Evolutionary conservation across 2,329 filamentous ascomycete species (phyloP).

Genomic region (Diaporthe aspalathi): DNA sequence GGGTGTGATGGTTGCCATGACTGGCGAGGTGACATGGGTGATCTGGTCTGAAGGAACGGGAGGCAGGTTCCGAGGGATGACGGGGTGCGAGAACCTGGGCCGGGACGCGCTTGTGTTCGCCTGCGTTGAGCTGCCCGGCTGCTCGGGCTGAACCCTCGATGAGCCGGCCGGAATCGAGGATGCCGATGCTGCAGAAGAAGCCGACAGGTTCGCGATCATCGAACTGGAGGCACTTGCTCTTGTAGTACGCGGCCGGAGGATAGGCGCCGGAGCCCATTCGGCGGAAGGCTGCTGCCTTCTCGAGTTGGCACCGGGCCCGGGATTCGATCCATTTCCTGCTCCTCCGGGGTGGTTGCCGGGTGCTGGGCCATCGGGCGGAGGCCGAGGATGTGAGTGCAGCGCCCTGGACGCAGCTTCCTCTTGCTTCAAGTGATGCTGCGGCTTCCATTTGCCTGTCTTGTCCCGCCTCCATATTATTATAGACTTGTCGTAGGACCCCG

Average conservation of each 20-base stretch:
- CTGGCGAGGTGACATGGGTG: constrained; percentile 47
- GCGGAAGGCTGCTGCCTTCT: constrained; percentile 18
- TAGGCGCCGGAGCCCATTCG: constrained; percentile 13
- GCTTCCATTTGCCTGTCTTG: constrained; percentile 85
- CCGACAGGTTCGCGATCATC: constrained; percentile 22
- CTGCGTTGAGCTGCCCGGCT: constrained; percentile 7
- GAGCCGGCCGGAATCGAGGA: constrained; percentile 16
- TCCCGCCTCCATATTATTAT: constrained; percentile 96
- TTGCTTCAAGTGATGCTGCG: constrained; percentile 79
- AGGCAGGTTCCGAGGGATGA: constrained; percentile 5
- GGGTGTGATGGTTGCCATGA: constrained; percentile 48
- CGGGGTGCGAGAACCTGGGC: constrained; percentile 38
- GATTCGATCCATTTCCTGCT: constrained; percentile 14
- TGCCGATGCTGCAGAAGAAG: constrained; percentile 23
- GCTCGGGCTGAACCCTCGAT: constrained; percentile 28
- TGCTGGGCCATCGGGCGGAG: constrained; percentile 32
- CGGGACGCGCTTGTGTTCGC: constrained; percentile 30
- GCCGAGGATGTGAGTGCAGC: constrained; percentile 41
- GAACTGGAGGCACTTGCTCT: constrained; percentile 35
- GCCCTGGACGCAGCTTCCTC: constrained; percentile 73
- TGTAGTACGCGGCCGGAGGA: constrained; percentile 8
- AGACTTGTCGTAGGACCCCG: constrained; percentile 94
- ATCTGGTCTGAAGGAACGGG: constrained; percentile 40
- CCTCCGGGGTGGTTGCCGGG: constrained; percentile 24
- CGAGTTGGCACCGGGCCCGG: constrained; percentile 18